These are phyloP conservation scores for Ochetophila trinervis DNA, from an alignment of 306 rosid species.

Conservation along the genomic window DNA sequence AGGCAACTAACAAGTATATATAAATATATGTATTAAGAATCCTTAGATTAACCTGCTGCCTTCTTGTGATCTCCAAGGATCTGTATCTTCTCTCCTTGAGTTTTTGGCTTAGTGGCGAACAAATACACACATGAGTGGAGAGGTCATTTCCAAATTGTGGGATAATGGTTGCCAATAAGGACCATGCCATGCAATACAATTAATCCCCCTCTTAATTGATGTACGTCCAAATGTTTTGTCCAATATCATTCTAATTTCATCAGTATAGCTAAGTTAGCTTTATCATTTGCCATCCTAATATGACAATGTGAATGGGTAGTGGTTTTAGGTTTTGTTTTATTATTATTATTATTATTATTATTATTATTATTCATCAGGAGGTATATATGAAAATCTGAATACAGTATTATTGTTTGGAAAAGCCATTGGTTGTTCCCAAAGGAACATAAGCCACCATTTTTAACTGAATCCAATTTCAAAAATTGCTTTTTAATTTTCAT, in stretches of 20 bases:
- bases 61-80: constrained; percentile 31
- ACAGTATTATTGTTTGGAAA: no score
- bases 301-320: neutral
- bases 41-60: constrained; percentile 16
- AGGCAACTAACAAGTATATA: neutral
- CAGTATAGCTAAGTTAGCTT: constrained; percentile 1
- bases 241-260: neutral
- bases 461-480: no score
- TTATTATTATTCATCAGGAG: no score
- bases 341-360: no score
- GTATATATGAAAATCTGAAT: no score
- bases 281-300: neutral
- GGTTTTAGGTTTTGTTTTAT: constrained; percentile 1
- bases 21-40: constrained; percentile 14
- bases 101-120: constrained; percentile 59
- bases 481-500: no score
- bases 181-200: constrained; percentile 22
- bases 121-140: constrained; percentile 33
- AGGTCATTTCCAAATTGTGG: constrained; percentile 31
- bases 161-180: constrained; percentile 39
- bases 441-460: no score
- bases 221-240: constrained; percentile 14
- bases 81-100: constrained; percentile 16
- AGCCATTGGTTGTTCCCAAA: no score
- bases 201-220: constrained; percentile 2